Conservation (phyloP, 2,329 filamentous ascomycete genomes). For the Plenodomus tracheiphilus region DNA sequence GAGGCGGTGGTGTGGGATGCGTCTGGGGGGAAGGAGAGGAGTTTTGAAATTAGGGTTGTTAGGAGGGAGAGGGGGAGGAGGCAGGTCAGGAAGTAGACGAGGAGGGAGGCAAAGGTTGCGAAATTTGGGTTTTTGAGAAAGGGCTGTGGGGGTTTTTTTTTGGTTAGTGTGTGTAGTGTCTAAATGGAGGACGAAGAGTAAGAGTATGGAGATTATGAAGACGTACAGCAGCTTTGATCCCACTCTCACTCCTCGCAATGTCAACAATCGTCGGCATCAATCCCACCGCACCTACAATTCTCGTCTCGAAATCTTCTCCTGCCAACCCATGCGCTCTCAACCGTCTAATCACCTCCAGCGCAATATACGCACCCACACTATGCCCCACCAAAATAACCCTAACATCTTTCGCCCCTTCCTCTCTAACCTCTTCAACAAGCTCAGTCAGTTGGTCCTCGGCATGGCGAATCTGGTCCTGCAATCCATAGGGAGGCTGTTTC, state of each 20-base stretch:
- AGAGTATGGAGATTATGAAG: not conserved
- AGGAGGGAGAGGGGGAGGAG: constrained; percentile 49
- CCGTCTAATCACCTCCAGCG: constrained; percentile 47
- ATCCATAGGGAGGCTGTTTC: constrained; percentile 42
- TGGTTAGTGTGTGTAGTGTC: not conserved
- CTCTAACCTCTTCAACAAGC: constrained; percentile 38
- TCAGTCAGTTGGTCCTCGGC: constrained; percentile 49
- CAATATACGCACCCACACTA: constrained; percentile 52
- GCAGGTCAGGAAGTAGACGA: constrained; percentile 50
- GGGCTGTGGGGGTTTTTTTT: constrained; percentile 9
- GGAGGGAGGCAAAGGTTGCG: constrained; percentile 29
- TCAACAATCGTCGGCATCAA: constrained; percentile 55
- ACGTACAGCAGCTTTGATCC: constrained; percentile 46
- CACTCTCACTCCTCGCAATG: constrained; percentile 50
- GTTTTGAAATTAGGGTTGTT: constrained; percentile 44
- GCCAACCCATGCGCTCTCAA: constrained; percentile 30
- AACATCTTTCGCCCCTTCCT: constrained; percentile 30
- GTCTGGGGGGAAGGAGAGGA: constrained; percentile 50
- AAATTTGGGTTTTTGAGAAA: constrained; percentile 34
- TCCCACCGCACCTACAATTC: constrained; percentile 41
- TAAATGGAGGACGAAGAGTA: not conserved
- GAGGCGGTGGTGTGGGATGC: constrained; percentile 54
- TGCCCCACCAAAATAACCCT: constrained; percentile 50
- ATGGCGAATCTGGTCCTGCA: constrained; percentile 57
- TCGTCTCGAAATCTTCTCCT: constrained; percentile 23